phyloP scores from a whole-genome alignment of 2,329 filamentous ascomycete species.

The Alternaria sp. region DNA sequence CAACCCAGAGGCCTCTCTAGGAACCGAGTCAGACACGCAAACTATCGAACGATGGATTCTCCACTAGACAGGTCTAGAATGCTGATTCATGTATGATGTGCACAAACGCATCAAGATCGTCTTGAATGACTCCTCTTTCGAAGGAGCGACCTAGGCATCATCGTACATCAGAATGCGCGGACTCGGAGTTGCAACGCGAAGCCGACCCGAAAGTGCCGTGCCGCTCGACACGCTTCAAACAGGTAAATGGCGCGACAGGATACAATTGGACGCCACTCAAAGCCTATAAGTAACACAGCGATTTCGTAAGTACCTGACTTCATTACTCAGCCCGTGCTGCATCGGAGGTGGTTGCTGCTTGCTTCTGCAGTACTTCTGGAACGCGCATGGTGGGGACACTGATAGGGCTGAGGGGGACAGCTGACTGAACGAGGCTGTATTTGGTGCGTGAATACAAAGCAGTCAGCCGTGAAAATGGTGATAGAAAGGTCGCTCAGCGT shows the following conservation, averaged over 20 bases:
- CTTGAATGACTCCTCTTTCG: background rate
- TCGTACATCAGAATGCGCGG: background rate
- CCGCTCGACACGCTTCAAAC: background rate
- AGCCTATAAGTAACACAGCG: background rate
- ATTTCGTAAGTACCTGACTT: background rate
- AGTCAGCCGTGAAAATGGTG: background rate
- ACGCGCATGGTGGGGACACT: background rate
- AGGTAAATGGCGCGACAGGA: background rate
- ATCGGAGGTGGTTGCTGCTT: background rate
- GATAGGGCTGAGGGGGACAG: slow-evolving; percentile 15
- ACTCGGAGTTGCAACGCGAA: slow-evolving; percentile 1
- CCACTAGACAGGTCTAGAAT: background rate
- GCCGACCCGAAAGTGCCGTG: background rate
- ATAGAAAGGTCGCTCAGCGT: slow-evolving; percentile 1
- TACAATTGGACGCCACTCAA: slow-evolving; percentile 5
- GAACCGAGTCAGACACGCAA: background rate
- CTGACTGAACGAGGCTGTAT: slow-evolving; percentile 17
- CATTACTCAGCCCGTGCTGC: slow-evolving; percentile 18
- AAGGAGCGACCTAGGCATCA: background rate
- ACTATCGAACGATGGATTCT: background rate
- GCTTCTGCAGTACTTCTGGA: slow-evolving; percentile 5
- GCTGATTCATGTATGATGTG: slow-evolving; percentile 2
- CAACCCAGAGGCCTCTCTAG: slow-evolving; percentile 6
- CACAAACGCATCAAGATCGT: background rate
- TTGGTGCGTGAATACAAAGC: slow-evolving; percentile 9